Percentiles rank a stretch among this genome's conserved stretches.
phyloP scores from a whole-genome alignment of 331 rosid species.

The Spiraea crenata region DNA sequence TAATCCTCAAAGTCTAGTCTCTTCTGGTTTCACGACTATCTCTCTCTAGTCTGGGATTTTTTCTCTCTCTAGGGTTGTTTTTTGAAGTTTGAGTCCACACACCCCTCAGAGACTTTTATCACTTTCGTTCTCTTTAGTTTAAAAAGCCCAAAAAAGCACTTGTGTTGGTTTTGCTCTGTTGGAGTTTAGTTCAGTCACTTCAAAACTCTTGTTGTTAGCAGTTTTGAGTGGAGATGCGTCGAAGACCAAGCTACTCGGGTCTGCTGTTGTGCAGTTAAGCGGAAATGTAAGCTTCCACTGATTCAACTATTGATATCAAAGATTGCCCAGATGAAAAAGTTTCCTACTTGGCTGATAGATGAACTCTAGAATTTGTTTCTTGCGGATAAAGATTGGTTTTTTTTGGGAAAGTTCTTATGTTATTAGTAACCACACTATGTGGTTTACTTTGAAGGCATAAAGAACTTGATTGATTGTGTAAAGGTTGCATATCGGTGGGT shows the following conservation, averaged over 20 bases:
- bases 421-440: background rate
- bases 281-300: conserved; percentile 18
- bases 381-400: background rate
- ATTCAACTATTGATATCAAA: no score
- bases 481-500: background rate
- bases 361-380: background rate
- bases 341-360: background rate
- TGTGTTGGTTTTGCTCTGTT: conserved; percentile 6
- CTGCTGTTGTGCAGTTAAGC: background rate
- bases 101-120: background rate
- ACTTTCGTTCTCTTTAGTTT: background rate
- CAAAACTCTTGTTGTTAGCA: background rate
- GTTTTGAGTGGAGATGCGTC: conserved; percentile 33
- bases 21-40: conserved; percentile 6
- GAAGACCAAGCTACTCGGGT: conserved; percentile 21
- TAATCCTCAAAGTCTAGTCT: conserved; percentile 3
- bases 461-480: background rate
- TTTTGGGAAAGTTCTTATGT: background rate
- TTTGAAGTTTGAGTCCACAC: conserved; percentile 2
- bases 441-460: background rate
- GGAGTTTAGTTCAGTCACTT: conserved; percentile 3
- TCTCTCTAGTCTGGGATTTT: conserved; percentile 25
- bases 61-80: conserved; percentile 16
- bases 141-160: background rate
- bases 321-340: background rate